These are phyloP conservation scores for Lactarius trivialis DNA, from an alignment of 768 basidiomycete genomes.

Conservation along the genomic window DNA sequence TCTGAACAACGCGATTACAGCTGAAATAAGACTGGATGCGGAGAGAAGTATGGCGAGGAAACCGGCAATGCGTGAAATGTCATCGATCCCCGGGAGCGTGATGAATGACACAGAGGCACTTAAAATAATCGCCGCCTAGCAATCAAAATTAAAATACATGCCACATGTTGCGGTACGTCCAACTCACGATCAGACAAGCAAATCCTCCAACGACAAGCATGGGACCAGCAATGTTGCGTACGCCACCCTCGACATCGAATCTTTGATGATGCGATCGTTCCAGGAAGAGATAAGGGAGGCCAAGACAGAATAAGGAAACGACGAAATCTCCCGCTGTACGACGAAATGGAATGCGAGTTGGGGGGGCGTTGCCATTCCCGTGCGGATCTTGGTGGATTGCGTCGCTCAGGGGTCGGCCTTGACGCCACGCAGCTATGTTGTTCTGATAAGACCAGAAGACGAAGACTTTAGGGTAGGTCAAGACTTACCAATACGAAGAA, in stretches of 20 bases:
- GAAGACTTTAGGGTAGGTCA: not conserved
- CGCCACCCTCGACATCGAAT: conserved; percentile 56
- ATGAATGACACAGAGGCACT: conserved; percentile 80
- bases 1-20: conserved; percentile 61
- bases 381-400: conserved; percentile 18
- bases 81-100: conserved; percentile 68
- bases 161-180: not conserved
- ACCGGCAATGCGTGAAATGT: conserved; percentile 53
- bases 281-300: conserved; percentile 72
- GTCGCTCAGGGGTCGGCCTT: conserved; percentile 9
- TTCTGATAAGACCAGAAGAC: not conserved
- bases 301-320: conserved; percentile 60
- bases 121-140: conserved; percentile 69
- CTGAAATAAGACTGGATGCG: conserved; percentile 60
- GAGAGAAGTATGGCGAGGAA: conserved; percentile 66
- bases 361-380: not conserved
- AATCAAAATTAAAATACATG: conserved; percentile 6
- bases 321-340: conserved; percentile 53
- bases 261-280: conserved; percentile 44
- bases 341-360: conserved; percentile 34
- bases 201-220: conserved; percentile 60
- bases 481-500: conserved; percentile 21
- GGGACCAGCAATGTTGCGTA: conserved; percentile 40
- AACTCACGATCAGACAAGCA: conserved; percentile 30
- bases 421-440: conserved; percentile 20